phyloP scores from a whole-genome alignment of 768 basidiomycete genomes.

The Infundibulicybe gibba region DNA sequence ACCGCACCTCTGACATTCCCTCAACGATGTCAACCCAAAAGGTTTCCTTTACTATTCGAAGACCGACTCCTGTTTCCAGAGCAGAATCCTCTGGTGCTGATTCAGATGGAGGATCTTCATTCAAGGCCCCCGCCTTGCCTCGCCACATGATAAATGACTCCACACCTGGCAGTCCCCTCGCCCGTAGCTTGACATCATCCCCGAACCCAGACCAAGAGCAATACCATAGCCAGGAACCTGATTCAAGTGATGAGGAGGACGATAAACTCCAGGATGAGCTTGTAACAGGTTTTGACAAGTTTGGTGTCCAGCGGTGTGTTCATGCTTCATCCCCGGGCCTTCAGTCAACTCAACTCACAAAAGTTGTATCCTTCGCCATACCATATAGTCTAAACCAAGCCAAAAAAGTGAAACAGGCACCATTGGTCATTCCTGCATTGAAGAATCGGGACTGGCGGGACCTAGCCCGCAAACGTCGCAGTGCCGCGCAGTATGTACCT shows the following conservation, averaged over 20 bases:
- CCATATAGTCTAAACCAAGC: conserved; percentile 39
- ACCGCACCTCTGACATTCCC: too few species aligned
- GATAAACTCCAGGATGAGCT: conserved; percentile 58
- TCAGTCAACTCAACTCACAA: conserved; percentile 74
- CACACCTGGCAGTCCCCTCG: conserved; percentile 53
- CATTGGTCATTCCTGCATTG: conserved; percentile 82
- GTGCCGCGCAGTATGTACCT: conserved; percentile 58
- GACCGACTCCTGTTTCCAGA: conserved; percentile 70
- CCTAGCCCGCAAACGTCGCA: conserved; percentile 63
- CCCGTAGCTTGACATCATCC: conserved; percentile 43
- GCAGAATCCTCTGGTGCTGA: conserved; percentile 61
- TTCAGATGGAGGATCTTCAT: conserved; percentile 45
- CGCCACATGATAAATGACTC: conserved; percentile 46
- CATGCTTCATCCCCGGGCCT: conserved; percentile 9
- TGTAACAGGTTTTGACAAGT: conserved; percentile 67
- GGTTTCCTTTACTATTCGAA: conserved; percentile 83
- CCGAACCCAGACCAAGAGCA: conserved; percentile 25
- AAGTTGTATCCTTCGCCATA: conserved; percentile 31
- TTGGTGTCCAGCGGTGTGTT: conserved; percentile 86
- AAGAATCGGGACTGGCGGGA: conserved; percentile 92
- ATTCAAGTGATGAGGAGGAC: conserved; percentile 64
- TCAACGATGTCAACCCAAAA: conserved; percentile 26
- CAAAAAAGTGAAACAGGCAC: conserved; percentile 45
- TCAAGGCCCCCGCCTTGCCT: conserved; percentile 62
- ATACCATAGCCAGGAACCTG: conserved; percentile 25